Evolutionary conservation across 208 protist species (phyloP).

Genomic region (Acanthamoeba triangularis): DNA sequence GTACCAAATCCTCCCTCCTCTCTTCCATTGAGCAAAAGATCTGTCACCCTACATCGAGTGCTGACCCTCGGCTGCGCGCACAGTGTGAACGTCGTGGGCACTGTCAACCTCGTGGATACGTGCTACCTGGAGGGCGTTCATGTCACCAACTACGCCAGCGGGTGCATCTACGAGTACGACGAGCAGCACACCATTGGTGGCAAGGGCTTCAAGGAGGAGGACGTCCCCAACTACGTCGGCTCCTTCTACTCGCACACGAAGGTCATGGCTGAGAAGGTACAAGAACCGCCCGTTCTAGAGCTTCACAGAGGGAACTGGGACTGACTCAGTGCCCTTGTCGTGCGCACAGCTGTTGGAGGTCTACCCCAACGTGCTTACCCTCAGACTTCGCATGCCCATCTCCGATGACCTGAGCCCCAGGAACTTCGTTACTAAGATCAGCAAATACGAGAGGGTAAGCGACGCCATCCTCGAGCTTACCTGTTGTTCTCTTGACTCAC

Average conservation of each 20-base stretch:
- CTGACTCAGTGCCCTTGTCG: too few relatives aligned
- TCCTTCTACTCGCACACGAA: slow-evolving; percentile 92
- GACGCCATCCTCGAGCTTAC: too few relatives aligned
- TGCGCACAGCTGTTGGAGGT: slow-evolving; percentile 50
- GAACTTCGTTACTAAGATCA: slow-evolving; percentile 91
- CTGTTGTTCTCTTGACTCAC: not conserved
- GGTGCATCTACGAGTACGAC: slow-evolving; percentile 92
- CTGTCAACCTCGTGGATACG: slow-evolving; percentile 86
- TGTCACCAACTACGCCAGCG: slow-evolving; percentile 91
- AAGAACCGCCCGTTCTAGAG: too few relatives aligned
- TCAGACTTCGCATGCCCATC: slow-evolving; percentile 90
- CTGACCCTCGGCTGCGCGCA: not conserved
- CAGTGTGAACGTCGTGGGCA: slow-evolving; percentile 90
- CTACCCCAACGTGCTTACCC: slow-evolving; percentile 89
- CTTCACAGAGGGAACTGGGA: not conserved
- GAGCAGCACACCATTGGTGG: slow-evolving; percentile 84
- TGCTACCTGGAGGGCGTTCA: slow-evolving; percentile 84
- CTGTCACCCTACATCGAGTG: not conserved
- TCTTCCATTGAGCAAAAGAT: not conserved
- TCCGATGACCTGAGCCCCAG: slow-evolving; percentile 87
- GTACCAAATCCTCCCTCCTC: slow-evolving; percentile 1
- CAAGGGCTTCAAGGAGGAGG: slow-evolving; percentile 88
- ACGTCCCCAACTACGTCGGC: slow-evolving; percentile 88
- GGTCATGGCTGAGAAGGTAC: slow-evolving; percentile 86
- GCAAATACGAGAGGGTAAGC: slow-evolving; percentile 81